These are phyloP conservation scores for Piper longum DNA, from an alignment of 164 flowering plant genomes.

Conservation along the genomic window DNA sequence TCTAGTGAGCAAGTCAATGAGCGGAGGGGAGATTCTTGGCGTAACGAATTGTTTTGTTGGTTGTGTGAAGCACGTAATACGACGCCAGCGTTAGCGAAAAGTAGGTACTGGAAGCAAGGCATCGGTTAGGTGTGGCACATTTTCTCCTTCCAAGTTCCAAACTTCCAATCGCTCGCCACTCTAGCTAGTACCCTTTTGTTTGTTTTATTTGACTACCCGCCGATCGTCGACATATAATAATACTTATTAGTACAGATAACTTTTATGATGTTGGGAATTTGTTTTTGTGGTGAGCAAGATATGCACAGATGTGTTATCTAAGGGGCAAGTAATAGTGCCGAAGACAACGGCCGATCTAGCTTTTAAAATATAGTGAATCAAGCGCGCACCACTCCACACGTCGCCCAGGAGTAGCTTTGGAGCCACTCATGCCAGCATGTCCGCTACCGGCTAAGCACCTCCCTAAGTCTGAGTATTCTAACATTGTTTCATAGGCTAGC, in stretches of 20 bases:
- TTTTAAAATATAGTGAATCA: neutral
- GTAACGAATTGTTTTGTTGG: constrained; percentile 22
- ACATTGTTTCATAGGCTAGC: neutral
- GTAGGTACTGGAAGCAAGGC: constrained; percentile 5
- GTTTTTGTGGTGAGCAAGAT: neutral
- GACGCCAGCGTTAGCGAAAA: constrained; percentile 11
- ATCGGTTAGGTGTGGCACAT: neutral
- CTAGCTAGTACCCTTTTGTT: no score
- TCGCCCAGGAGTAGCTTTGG: constrained; percentile 2
- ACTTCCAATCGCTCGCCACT: no score
- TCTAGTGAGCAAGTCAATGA: constrained; percentile 1
- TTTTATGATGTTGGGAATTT: neutral
- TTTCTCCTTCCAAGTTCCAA: neutral
- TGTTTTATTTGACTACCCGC: neutral
- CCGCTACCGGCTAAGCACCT: constrained; percentile 1
- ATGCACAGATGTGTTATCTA: neutral
- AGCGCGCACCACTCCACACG: constrained; percentile 3
- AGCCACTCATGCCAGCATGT: constrained; percentile 4
- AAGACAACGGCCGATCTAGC: neutral
- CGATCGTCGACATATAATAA: neutral
- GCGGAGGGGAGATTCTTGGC: constrained; percentile 25
- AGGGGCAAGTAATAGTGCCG: neutral
- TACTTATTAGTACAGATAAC: neutral
- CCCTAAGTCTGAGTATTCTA: neutral
- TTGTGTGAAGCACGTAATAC: constrained; percentile 41